Conservation (phyloP, 805 yeast species). For the Hanseniaspora guilliermondii region DNA sequence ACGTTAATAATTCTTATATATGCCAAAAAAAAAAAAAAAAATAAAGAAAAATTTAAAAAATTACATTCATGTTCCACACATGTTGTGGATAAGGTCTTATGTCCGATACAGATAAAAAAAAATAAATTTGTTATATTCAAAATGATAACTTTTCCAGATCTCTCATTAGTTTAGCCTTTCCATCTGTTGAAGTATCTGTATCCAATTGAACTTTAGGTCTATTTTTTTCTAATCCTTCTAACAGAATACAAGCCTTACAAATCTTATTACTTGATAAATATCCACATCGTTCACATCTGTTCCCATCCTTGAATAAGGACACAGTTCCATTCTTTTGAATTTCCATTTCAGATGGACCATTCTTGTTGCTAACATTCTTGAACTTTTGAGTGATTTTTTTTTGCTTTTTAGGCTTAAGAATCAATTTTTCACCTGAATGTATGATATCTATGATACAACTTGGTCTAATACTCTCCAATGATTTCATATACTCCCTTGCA, state of each 20-base stretch:
- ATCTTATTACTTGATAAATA: conserved; percentile 76
- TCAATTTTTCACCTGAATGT: conserved; percentile 80
- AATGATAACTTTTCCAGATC: conserved; percentile 55
- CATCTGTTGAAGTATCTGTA: conserved; percentile 38
- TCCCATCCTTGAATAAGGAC: conserved; percentile 48
- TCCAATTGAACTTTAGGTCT: conserved; percentile 57
- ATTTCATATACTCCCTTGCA: conserved; percentile 82
- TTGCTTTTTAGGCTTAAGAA: conserved; percentile 46
- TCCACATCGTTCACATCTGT: conserved; percentile 79
- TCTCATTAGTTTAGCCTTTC: conserved; percentile 52
- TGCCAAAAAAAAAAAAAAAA: neutral
- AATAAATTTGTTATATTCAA: no score
- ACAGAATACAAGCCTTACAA: conserved; percentile 84
- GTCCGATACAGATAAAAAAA: no score
- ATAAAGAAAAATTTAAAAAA: neutral
- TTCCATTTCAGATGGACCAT: conserved; percentile 32
- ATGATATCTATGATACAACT: conserved; percentile 89
- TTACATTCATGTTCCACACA: neutral
- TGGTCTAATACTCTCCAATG: conserved; percentile 80
- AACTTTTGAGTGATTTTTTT: conserved; percentile 29
- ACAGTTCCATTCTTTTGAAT: conserved; percentile 54
- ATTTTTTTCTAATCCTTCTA: conserved; percentile 70
- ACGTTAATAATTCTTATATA: neutral
- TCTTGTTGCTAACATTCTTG: conserved; percentile 21
- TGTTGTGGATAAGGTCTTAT: neutral